Conservation (phyloP, 306 rosid species). For the Cucurbita maxima region DNA sequence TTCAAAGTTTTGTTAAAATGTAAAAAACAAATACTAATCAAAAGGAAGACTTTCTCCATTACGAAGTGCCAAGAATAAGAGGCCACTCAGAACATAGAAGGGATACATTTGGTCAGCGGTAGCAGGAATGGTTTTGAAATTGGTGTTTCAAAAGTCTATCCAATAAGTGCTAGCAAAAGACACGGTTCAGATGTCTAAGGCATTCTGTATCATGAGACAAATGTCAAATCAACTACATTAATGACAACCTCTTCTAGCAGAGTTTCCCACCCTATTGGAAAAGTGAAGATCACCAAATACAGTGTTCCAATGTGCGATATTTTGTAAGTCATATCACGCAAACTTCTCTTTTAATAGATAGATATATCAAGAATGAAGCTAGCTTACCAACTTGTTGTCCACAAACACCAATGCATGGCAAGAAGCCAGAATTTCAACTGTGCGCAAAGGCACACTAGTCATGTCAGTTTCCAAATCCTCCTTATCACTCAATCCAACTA, state of each 20-base stretch:
- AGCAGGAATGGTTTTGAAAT: background rate
- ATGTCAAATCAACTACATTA: background rate
- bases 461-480: constrained; percentile 62
- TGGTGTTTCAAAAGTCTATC: background rate
- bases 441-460: constrained; percentile 45
- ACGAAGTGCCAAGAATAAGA: background rate
- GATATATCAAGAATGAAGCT: background rate
- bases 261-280: background rate
- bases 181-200: background rate
- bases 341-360: background rate
- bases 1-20: background rate
- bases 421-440: constrained; percentile 88
- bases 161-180: background rate
- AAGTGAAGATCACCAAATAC: background rate
- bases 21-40: background rate
- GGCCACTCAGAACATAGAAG: background rate
- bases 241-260: background rate
- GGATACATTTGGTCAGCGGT: background rate
- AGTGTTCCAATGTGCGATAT: background rate
- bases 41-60: background rate
- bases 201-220: background rate
- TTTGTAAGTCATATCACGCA: background rate
- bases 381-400: constrained; percentile 87
- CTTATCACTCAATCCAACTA: constrained; percentile 48
- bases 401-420: constrained; percentile 97